A percentile compares a stretch with the other conserved stretches of the same genome.
Evolutionary conservation across 2,329 filamentous ascomycete genomes (phyloP).

Genomic region (Aspergillus melleus): DNA sequence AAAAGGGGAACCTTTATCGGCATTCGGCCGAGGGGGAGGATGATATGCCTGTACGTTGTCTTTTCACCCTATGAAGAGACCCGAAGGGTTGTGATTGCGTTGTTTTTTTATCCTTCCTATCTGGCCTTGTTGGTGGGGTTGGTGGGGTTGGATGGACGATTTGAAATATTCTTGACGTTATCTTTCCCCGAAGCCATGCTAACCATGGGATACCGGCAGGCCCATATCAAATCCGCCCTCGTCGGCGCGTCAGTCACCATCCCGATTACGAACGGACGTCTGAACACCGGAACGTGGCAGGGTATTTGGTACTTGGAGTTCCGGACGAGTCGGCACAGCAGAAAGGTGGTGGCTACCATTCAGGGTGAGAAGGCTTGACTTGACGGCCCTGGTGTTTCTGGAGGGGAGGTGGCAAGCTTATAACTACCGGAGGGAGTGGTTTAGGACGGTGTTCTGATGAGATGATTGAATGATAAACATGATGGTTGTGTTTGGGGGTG

Average conservation of each 20-base stretch:
- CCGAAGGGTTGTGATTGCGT: no score
- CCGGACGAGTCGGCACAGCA: slow-evolving; percentile 69
- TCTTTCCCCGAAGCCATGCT: no score
- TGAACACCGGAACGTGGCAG: slow-evolving; percentile 65
- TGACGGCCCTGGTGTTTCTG: no score
- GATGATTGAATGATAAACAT: no score
- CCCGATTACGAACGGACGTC: slow-evolving; percentile 80
- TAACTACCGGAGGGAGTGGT: neutral
- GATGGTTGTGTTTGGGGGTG: no score
- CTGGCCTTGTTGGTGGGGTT: no score
- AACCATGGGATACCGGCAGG: slow-evolving; percentile 46
- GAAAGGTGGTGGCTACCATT: slow-evolving; percentile 87
- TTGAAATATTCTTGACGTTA: no score
- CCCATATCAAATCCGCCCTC: slow-evolving; percentile 89
- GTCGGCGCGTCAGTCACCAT: slow-evolving; percentile 87
- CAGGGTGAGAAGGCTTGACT: slow-evolving; percentile 71
- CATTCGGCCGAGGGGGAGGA: slow-evolving; percentile 85
- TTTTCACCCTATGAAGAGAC: no score
- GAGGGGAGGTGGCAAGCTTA: neutral
- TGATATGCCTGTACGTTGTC: slow-evolving; percentile 79
- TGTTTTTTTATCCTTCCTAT: no score
- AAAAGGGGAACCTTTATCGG: slow-evolving; percentile 73
- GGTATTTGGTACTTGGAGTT: slow-evolving; percentile 97
- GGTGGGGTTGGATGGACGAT: no score
- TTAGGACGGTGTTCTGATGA: no score